Evolutionary conservation across 2,329 filamentous ascomycete species (phyloP), one percentile per base, ranked within the genome.

Genomic region (Fusarium veterinarium): DNA sequence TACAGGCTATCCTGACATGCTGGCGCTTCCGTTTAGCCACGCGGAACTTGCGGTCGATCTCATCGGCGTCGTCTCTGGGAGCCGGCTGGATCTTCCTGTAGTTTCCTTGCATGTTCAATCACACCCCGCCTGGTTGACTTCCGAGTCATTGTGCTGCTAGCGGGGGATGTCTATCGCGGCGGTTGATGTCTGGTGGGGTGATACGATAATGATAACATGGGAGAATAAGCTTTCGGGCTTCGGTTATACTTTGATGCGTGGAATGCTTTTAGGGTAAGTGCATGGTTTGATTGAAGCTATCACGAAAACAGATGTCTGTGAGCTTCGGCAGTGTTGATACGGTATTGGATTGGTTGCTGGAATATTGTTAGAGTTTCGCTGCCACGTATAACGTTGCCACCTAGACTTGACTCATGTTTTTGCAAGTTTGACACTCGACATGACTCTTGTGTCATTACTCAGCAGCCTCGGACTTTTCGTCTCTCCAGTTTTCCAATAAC

Each of bases 1-100:
- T 64, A 20, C 61, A 64, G n/a, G 61, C 61, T 64, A 62, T 31
- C 57, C 38, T 64, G 57, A 62, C 57, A 62, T 64, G 38, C 28
- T 62, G 61, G 9, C 61, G 61, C 16, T 64, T 64, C 1, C 25
- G 48, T 7, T 62, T 64, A 2, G 38, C 30, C 20, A 62, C 41
- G 6, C 57, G 57, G 16, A 44, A 64, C 20, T 48, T 17, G 8
- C 25, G 45, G 14, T 49, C 38, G 17, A 37, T 30, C 44, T 46
- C 49, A 11, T 30, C 23, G 23, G 37, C 33, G 30, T 61, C 61
- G 8, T 64, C 57, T 62, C 45, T 20, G 7, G 45, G 61, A 5
- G 57, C 61, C 33, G 61, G 61, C 8, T 62, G 61, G 38, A 64
- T 61, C 38, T 52, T 60, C 45, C 44, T 52, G 45, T 33, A 64